Evolutionary conservation across 225 moss, liverwort and hornwort species (phyloP), one percentile per base, ranked within the genome.

Genomic region (Straminergon stramineum): DNA sequence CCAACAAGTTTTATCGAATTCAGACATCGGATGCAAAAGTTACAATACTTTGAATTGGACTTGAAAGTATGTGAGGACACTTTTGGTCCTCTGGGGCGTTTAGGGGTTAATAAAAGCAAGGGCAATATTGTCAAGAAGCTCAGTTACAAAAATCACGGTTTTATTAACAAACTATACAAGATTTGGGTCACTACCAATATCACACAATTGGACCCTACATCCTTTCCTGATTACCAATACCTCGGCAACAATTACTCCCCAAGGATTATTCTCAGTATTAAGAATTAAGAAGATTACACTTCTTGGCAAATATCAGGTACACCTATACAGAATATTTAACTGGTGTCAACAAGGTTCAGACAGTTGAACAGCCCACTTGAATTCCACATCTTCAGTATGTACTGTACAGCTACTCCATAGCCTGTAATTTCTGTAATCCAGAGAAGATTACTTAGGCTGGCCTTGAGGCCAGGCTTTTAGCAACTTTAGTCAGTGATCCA

Each of bases 191-290:
- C 75, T 81, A 27, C 28, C 69, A 89, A 64, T 78, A 86, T 89
- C 85, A 67, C 79, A 91, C 86, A 90, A 55, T 90, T 91, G 74
- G 79, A 86, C 75, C 85, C 86, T 88, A 91, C n/a, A 65, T 71
- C 53, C 74, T 86, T 81, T 57, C 51, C 88, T 79, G 22, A 85
- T 30, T 55, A 87, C 65, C 80, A 89, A 32, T 69, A 51, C 85
- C 86, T 73, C 84, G 48, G 84, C 39, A 90, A 87, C 73, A 91
- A 91, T 64, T 85, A 43, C 82, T 82, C 43, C 61, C 83, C 73
- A 79, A 86, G 30, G 60, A 80, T 70, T 68, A 86, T 75, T 90
- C 65, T 86, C 39, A 61, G 73, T 45, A 68, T 17, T 67, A 39
- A 91, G 90, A 79, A 89, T 77, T 80, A 45, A 20, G 60, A 88